Evolutionary conservation across 2,329 filamentous ascomycete species (phyloP).

Genomic region (Beauveria scarabaeidicola): DNA sequence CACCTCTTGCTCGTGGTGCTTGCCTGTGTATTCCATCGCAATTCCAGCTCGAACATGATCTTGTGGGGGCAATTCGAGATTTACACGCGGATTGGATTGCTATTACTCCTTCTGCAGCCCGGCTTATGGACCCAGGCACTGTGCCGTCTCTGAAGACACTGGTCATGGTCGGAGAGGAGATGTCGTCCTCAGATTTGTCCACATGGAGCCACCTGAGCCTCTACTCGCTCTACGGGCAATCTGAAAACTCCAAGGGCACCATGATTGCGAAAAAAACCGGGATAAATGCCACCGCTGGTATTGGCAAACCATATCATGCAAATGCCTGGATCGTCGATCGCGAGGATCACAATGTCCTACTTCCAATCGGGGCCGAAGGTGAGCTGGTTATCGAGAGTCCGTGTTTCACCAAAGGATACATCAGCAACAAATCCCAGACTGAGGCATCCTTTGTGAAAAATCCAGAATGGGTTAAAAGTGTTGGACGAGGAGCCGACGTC

Average conservation of each 20-base stretch:
- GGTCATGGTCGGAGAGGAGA: constrained; percentile 2
- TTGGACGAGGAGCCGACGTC: not conserved
- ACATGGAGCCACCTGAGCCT: constrained; percentile 2
- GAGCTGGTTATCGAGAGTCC: constrained; percentile 1
- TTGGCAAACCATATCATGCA: not conserved
- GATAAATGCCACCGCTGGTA: not conserved
- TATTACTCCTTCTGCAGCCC: not conserved
- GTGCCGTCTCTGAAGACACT: not conserved
- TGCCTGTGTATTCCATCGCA: not conserved
- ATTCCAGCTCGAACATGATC: not conserved
- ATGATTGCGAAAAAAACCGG: not conserved
- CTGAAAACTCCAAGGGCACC: constrained; percentile 3
- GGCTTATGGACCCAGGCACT: not conserved
- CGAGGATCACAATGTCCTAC: not conserved
- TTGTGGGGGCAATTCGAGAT: not conserved
- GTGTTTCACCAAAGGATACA: not conserved
- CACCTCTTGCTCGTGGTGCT: not conserved
- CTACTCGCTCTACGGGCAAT: constrained; percentile 4
- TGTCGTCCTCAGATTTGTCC: not conserved
- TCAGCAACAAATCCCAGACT: not conserved
- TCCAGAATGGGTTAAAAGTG: not conserved
- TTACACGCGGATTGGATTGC: not conserved
- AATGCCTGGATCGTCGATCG: constrained; percentile 6
- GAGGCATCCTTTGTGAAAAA: not conserved
- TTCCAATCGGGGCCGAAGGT: not conserved